Evolutionary conservation across 371 early-diverging fungal genomes (phyloP).

Genomic region (Conidiobolus incongruus): DNA sequence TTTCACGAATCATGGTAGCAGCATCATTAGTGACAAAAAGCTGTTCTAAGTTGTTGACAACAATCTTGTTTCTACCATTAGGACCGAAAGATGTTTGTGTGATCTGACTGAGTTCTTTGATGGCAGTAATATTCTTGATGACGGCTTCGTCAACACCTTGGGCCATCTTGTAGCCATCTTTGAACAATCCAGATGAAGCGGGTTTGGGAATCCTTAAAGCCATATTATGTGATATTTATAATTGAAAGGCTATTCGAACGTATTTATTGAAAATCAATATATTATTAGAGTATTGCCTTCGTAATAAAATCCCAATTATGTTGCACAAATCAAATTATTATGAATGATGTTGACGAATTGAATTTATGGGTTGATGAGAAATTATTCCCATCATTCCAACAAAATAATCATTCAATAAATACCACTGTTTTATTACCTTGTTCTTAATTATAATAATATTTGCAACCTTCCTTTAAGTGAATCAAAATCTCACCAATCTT

Average conservation of each 20-base stretch:
- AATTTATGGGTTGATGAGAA: no score
- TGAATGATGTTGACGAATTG: no score
- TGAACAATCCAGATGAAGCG: conserved; percentile 73
- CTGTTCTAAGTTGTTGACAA: conserved; percentile 93
- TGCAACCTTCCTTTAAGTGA: no score
- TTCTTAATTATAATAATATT: no score
- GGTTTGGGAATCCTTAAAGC: conserved; percentile 83
- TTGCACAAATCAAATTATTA: no score
- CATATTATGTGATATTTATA: conserved; percentile 21
- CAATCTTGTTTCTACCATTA: conserved; percentile 98
- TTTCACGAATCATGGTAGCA: conserved; percentile 94
- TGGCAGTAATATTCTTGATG: conserved; percentile 80
- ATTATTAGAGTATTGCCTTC: not conserved
- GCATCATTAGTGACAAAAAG: conserved; percentile 98
- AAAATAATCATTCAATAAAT: no score
- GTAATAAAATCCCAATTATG: no score
- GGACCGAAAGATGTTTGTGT: conserved; percentile 91
- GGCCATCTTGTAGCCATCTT: conserved; percentile 91
- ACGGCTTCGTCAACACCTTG: conserved; percentile 95
- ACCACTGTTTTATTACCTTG: no score
- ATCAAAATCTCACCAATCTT: no score
- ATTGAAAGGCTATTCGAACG: not conserved
- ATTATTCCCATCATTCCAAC: no score
- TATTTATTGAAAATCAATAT: not conserved
- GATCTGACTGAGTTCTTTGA: conserved; percentile 74